phyloP scores from a whole-genome alignment of 805 yeast species.

The Citeromyces nyonsensis region DNA sequence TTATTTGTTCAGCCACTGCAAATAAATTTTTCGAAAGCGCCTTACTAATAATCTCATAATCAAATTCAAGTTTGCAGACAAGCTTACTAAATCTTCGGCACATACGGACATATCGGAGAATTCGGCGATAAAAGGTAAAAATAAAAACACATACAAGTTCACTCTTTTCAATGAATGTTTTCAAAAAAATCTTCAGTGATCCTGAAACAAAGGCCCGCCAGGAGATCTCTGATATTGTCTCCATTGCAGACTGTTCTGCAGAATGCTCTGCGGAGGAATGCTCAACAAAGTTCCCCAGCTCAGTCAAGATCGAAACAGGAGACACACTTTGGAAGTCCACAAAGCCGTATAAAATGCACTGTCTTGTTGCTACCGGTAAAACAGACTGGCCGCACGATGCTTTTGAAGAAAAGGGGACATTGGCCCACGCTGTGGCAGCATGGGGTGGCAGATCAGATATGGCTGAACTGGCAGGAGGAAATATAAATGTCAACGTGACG shows the following conservation, averaged over 20 bases:
- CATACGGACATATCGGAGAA: too few relatives aligned
- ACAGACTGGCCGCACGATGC: constrained; percentile 80
- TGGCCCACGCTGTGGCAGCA: constrained; percentile 9
- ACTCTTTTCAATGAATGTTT: too few relatives aligned
- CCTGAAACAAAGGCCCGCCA: constrained; percentile 5
- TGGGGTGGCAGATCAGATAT: constrained; percentile 10
- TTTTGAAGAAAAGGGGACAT: constrained; percentile 17
- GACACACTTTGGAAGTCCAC: constrained; percentile 56
- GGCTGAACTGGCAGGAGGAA: constrained; percentile 11
- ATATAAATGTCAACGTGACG: constrained; percentile 30
- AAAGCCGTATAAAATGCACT: constrained; percentile 51
- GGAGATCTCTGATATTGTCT: constrained; percentile 19
- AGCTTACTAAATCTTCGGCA: too few relatives aligned
- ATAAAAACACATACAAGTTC: too few relatives aligned
- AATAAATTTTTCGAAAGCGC: too few relatives aligned
- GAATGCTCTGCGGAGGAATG: constrained; percentile 39
- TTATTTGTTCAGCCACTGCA: too few relatives aligned
- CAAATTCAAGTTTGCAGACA: too few relatives aligned
- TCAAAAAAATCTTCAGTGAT: too few relatives aligned
- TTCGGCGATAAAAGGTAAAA: too few relatives aligned
- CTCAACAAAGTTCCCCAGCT: constrained; percentile 31
- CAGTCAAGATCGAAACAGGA: constrained; percentile 23
- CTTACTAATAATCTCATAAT: too few relatives aligned
- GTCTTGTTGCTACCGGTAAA: constrained; percentile 73
- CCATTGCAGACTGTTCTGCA: constrained; percentile 30